Evolutionary conservation across 257 asterid genomes (phyloP).

Genomic region (Primulina eburnea): DNA sequence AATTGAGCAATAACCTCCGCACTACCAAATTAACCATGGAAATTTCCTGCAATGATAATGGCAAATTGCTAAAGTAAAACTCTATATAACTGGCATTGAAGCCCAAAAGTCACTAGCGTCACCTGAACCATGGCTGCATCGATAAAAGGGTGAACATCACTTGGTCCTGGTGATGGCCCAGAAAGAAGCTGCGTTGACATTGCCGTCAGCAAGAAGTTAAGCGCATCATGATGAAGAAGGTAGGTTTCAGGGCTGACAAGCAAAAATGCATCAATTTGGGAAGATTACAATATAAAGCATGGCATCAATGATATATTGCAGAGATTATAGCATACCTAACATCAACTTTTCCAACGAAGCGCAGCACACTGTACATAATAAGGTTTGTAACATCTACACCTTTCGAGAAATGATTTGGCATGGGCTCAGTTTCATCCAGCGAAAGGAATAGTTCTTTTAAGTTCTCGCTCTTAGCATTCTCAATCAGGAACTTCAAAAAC

Average conservation of each 20-base stretch:
- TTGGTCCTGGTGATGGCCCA: slow-evolving; percentile 89
- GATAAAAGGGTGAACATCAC: slow-evolving; percentile 79
- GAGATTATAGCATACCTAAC: slow-evolving; percentile 58
- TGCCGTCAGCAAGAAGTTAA: slow-evolving; percentile 71
- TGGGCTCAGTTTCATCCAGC: slow-evolving; percentile 64
- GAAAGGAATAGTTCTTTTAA: slow-evolving; percentile 72
- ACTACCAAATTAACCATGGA: slow-evolving; percentile 63
- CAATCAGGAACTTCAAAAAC: slow-evolving; percentile 80
- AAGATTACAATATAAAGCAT: slow-evolving; percentile 11
- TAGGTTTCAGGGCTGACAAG: background rate
- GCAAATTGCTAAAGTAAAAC: slow-evolving; percentile 17
- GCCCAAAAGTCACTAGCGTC: slow-evolving; percentile 17
- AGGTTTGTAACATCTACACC: slow-evolving; percentile 62
- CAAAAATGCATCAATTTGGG: background rate
- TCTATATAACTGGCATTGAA: slow-evolving; percentile 10
- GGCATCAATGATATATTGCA: slow-evolving; percentile 18
- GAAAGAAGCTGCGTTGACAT: slow-evolving; percentile 93
- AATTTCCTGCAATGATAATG: slow-evolving; percentile 58
- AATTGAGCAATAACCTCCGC: slow-evolving; percentile 66
- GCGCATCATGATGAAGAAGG: slow-evolving; percentile 20
- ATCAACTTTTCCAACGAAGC: slow-evolving; percentile 75
- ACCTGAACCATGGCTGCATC: slow-evolving; percentile 94
- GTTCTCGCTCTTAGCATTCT: slow-evolving; percentile 63
- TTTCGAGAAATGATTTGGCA: slow-evolving; percentile 53
- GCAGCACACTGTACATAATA: slow-evolving; percentile 64